A percentile compares a stretch with the other conserved stretches of the same genome.
These are phyloP conservation scores for Apiospora phragmitis DNA, from an alignment of 2,329 filamentous ascomycete species.

Conservation along the genomic window DNA sequence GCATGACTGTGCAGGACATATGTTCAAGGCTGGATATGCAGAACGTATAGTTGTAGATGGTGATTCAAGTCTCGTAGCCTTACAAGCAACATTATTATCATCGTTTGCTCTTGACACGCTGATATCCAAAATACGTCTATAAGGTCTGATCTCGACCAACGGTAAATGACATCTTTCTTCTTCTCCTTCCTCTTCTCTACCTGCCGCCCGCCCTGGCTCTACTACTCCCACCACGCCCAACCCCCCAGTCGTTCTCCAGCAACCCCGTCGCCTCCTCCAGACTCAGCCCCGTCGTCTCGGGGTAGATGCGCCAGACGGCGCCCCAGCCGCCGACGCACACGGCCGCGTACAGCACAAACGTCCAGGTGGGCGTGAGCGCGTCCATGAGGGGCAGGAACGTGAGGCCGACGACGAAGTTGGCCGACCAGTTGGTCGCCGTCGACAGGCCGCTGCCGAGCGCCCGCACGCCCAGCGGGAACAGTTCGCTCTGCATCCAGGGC, in stretches of 20 bases:
- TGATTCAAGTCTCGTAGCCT: too few species aligned
- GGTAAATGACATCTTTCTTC: too few species aligned
- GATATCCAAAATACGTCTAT: too few species aligned
- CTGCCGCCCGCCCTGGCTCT: conserved; percentile 26
- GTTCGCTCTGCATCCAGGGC: conserved; percentile 93
- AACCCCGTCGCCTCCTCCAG: conserved; percentile 78
- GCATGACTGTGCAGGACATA: not conserved
- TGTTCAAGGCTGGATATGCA: too few species aligned
- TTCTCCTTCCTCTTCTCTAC: too few species aligned
- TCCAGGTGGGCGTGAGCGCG: conserved; percentile 68
- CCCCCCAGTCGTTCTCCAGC: conserved; percentile 73
- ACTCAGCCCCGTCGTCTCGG: conserved; percentile 79
- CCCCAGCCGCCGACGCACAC: conserved; percentile 71
- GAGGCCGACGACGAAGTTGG: conserved; percentile 82
- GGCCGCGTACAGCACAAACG: conserved; percentile 77
- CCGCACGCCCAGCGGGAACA: conserved; percentile 78
- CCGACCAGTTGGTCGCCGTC: conserved; percentile 83
- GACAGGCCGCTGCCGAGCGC: conserved; percentile 71
- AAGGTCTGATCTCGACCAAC: too few species aligned
- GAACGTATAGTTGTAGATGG: not conserved
- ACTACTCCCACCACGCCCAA: too few species aligned
- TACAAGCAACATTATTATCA: not conserved
- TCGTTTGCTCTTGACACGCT: not conserved
- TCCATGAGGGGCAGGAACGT: conserved; percentile 91
- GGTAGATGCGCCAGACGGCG: conserved; percentile 74